A percentile compares a stretch with the other conserved stretches of the same genome.
Evolutionary conservation across 2,329 filamentous ascomycete genomes (phyloP).

Genomic region (Gyromitra esculenta): DNA sequence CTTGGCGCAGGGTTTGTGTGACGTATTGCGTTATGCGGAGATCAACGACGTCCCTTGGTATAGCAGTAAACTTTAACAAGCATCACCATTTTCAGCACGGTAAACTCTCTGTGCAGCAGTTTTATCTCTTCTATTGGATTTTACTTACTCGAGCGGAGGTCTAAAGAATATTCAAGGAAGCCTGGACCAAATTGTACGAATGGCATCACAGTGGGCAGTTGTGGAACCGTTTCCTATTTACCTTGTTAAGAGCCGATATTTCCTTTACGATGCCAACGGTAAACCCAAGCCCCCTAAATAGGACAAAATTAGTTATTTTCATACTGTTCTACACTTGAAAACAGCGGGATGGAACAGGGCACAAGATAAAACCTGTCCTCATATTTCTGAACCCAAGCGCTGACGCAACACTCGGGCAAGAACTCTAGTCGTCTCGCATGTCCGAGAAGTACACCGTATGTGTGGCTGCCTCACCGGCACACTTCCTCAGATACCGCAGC

Average conservation of each 20-base stretch:
- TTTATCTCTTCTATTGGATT: neutral
- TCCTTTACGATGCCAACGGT: constrained; percentile 86
- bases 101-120: neutral
- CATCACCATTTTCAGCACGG: constrained; percentile 10
- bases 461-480: constrained; percentile 87
- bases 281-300: constrained; percentile 68
- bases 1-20: constrained; percentile 36
- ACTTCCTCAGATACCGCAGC: constrained; percentile 89
- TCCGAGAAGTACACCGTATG: constrained; percentile 83
- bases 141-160: constrained; percentile 6
- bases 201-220: constrained; percentile 42
- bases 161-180: neutral
- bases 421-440: constrained; percentile 54
- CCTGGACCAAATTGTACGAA: constrained; percentile 5
- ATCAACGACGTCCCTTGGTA: constrained; percentile 24
- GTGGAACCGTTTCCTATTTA: constrained; percentile 74
- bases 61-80: neutral
- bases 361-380: constrained; percentile 6
- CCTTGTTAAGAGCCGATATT: constrained; percentile 79
- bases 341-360: neutral
- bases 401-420: constrained; percentile 36
- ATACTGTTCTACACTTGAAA: neutral
- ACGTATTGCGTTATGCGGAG: constrained; percentile 9
- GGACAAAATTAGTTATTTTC: constrained; percentile 10
- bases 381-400: constrained; percentile 21